Percentiles rank a stretch among this genome's conserved stretches.
Evolutionary conservation across 768 basidiomycete genomes (phyloP).

Genomic region (Termitomyces sp.): DNA sequence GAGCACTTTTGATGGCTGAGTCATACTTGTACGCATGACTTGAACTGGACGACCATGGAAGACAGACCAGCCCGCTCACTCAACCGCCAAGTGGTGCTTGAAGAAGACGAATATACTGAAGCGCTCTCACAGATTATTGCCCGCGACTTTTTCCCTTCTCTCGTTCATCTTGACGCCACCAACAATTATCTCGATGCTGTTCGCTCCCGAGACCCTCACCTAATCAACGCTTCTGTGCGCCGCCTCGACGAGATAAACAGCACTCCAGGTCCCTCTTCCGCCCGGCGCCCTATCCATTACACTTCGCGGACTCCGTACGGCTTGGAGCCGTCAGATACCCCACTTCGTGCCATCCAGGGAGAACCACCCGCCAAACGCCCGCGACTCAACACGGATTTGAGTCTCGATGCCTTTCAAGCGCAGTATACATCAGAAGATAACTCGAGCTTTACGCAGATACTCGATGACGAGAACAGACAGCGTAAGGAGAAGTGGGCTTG

Average conservation of each 20-base stretch:
- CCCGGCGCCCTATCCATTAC: slow-evolving; percentile 24
- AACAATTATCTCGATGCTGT: slow-evolving; percentile 83
- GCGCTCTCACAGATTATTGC: slow-evolving; percentile 90
- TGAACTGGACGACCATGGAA: slow-evolving; percentile 7
- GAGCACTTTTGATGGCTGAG: slow-evolving; percentile 5
- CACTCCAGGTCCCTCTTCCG: slow-evolving; percentile 39
- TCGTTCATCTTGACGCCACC: slow-evolving; percentile 84
- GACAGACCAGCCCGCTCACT: slow-evolving; percentile 42
- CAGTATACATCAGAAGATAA: slow-evolving; percentile 97
- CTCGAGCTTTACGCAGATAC: slow-evolving; percentile 89
- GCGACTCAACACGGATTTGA: slow-evolving; percentile 56
- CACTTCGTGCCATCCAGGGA: slow-evolving; percentile 38
- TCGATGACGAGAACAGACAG: slow-evolving; percentile 83
- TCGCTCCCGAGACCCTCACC: slow-evolving; percentile 64
- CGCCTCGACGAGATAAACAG: slow-evolving; percentile 56
- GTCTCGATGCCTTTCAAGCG: slow-evolving; percentile 84
- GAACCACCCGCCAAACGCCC: slow-evolving; percentile 50
- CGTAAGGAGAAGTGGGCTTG: slow-evolving; percentile 80
- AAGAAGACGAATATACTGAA: slow-evolving; percentile 94
- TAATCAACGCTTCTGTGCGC: slow-evolving; percentile 74
- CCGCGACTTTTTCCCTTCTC: slow-evolving; percentile 96
- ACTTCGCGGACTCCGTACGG: slow-evolving; percentile 66
- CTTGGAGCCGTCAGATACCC: slow-evolving; percentile 58
- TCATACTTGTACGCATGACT: background rate
- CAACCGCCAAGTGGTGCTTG: slow-evolving; percentile 66